phyloP scores from a whole-genome alignment of 1,284 basidiomycete genomes.

The Cystobasidium pallidum region DNA sequence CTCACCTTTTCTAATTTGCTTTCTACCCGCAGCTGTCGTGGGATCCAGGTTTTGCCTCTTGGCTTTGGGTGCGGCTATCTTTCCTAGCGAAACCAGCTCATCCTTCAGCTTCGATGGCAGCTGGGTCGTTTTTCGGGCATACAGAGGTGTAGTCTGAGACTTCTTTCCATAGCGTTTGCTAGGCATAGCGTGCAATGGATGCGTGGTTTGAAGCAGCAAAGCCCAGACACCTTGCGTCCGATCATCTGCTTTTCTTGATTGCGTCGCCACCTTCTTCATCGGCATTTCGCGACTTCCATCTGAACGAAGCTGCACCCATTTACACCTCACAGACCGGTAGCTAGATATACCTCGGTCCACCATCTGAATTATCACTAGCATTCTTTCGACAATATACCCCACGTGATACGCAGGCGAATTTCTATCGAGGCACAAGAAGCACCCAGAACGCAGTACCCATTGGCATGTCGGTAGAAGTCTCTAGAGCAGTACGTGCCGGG shows the following conservation, averaged over 20 bases:
- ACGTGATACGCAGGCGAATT: background rate
- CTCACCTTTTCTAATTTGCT: constrained; percentile 68
- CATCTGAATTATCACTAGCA: background rate
- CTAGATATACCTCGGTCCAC: background rate
- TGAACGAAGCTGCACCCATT: no score
- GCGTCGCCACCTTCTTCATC: background rate
- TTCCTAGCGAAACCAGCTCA: constrained; percentile 38
- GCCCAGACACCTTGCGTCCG: no score
- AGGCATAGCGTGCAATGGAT: background rate
- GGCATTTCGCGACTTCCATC: background rate
- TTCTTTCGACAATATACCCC: background rate
- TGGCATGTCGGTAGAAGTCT: background rate
- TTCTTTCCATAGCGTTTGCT: background rate
- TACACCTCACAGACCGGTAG: background rate
- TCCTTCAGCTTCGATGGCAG: constrained; percentile 34
- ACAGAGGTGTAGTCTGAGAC: constrained; percentile 23
- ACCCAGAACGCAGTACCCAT: background rate
- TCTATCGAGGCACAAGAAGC: background rate
- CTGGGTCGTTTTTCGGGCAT: constrained; percentile 43
- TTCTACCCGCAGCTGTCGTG: constrained; percentile 57
- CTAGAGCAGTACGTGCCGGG: background rate
- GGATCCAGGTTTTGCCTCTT: constrained; percentile 19
- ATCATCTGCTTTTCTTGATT: no score
- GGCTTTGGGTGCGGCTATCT: constrained; percentile 17
- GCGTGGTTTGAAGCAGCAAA: background rate